Percentiles rank a stretch among this genome's conserved stretches.
These are phyloP conservation scores for Quercus wislizeni DNA, from an alignment of 306 rosid species.

Conservation along the genomic window DNA sequence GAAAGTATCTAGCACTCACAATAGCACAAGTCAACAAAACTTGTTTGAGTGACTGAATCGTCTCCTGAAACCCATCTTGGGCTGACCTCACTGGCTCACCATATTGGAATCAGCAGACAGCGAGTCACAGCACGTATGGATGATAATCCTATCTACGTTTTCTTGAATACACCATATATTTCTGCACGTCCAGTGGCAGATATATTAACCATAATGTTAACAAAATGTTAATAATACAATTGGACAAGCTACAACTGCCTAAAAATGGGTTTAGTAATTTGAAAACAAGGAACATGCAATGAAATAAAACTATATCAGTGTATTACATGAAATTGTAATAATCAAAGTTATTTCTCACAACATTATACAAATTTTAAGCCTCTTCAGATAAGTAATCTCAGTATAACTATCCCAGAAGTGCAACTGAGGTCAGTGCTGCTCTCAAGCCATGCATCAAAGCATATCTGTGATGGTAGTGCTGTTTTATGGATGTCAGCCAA, in stretches of 20 bases:
- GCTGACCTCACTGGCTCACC: too few relatives aligned
- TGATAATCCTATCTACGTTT: neutral
- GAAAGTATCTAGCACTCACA: too few relatives aligned
- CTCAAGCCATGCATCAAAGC: slow-evolving; percentile 15
- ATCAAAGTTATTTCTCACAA: slow-evolving; percentile 15
- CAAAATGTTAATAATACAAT: neutral
- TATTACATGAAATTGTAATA: slow-evolving; percentile 16
- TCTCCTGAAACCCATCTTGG: too few relatives aligned
- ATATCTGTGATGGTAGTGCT: neutral
- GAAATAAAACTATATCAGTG: neutral
- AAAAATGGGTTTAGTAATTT: too few relatives aligned
- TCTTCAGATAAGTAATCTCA: slow-evolving; percentile 8
- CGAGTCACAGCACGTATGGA: neutral
- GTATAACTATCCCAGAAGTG: slow-evolving; percentile 11
- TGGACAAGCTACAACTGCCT: neutral
- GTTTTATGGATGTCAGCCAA: slow-evolving; percentile 1
- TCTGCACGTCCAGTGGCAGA: neutral
- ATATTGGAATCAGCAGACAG: too few relatives aligned
- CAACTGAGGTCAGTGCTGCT: neutral
- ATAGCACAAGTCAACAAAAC: too few relatives aligned
- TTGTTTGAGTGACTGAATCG: too few relatives aligned
- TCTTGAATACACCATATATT: neutral
- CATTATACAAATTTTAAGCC: slow-evolving; percentile 24
- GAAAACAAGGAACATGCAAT: neutral
- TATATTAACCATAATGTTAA: neutral